Percentiles rank a stretch among this genome's conserved stretches.
Conservation (phyloP, 208 protist genomes). For the Wallacemonas sp. region DNA sequence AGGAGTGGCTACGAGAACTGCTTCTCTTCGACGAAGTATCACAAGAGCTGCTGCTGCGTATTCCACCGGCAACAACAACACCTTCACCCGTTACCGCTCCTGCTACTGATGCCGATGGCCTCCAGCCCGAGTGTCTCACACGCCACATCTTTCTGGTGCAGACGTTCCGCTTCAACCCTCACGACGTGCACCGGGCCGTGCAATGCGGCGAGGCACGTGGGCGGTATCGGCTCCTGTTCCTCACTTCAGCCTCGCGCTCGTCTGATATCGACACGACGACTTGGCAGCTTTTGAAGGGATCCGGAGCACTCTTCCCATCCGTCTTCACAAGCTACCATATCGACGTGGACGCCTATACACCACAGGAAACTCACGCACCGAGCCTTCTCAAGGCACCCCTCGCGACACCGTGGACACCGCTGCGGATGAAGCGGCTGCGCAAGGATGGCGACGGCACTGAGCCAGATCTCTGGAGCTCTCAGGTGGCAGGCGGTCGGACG, state of each 20-base stretch:
- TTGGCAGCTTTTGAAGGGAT: background rate
- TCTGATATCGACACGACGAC: background rate
- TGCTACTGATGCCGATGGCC: background rate
- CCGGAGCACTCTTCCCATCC: constrained; percentile 7
- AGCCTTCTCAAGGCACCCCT: background rate
- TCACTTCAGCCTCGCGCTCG: background rate
- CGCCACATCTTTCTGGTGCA: constrained; percentile 29
- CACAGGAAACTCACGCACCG: background rate
- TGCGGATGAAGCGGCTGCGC: constrained; percentile 7
- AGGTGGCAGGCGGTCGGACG: background rate
- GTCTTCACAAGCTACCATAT: constrained; percentile 14
- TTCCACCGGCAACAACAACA: background rate
- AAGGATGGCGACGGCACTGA: background rate
- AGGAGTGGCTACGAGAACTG: constrained; percentile 16
- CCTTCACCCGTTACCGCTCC: background rate
- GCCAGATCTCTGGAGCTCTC: background rate
- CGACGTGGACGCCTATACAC: background rate
- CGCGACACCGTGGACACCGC: background rate
- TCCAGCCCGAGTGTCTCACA: background rate
- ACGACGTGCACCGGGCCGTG: background rate
- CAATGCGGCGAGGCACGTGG: background rate
- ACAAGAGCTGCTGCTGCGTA: constrained; percentile 25
- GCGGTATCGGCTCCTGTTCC: background rate
- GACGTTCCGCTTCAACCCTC: constrained; percentile 22
- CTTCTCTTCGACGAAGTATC: constrained; percentile 27